These are phyloP conservation scores for Pugionium cornutum DNA, from an alignment of 345 rosid genomes.

Conservation along the genomic window DNA sequence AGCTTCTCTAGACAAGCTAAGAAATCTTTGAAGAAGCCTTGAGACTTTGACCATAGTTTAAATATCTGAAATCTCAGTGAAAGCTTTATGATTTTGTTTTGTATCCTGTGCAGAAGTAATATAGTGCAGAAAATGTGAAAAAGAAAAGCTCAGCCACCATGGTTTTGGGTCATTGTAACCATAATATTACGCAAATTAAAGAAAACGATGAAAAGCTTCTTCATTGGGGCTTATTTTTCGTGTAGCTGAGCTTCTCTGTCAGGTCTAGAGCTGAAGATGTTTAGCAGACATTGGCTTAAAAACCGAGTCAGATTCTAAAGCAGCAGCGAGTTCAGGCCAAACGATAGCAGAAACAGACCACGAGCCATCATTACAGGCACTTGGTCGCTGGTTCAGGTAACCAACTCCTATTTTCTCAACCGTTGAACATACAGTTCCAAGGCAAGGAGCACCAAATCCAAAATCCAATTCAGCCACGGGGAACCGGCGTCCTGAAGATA, in stretches of 20 bases:
- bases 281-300: slow-evolving; percentile 66
- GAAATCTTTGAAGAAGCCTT: slow-evolving; percentile 36
- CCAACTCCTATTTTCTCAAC: slow-evolving; percentile 2
- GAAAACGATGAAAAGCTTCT: slow-evolving; percentile 9
- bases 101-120: slow-evolving; percentile 35
- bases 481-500: slow-evolving; percentile 73
- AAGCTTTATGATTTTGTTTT: slow-evolving; percentile 29
- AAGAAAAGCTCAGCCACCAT: slow-evolving; percentile 13
- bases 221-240: neutral
- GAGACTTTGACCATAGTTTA: slow-evolving; percentile 17
- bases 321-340: slow-evolving; percentile 72
- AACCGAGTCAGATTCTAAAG: slow-evolving; percentile 70
- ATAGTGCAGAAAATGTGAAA: slow-evolving; percentile 25
- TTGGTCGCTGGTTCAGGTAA: slow-evolving; percentile 39
- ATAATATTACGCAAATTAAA: slow-evolving; percentile 27
- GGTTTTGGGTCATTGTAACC: slow-evolving; percentile 28
- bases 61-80: slow-evolving; percentile 1
- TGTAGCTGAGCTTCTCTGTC: neutral
- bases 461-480: slow-evolving; percentile 77
- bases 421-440: slow-evolving; percentile 64
- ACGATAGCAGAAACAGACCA: slow-evolving; percentile 76
- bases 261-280: slow-evolving; percentile 49
- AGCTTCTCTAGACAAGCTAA: too few species aligned
- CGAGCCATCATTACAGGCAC: slow-evolving; percentile 68
- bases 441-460: slow-evolving; percentile 67